These are phyloP conservation scores for Leccinum broughii DNA, from an alignment of 768 basidiomycete species.

Conservation along the genomic window DNA sequence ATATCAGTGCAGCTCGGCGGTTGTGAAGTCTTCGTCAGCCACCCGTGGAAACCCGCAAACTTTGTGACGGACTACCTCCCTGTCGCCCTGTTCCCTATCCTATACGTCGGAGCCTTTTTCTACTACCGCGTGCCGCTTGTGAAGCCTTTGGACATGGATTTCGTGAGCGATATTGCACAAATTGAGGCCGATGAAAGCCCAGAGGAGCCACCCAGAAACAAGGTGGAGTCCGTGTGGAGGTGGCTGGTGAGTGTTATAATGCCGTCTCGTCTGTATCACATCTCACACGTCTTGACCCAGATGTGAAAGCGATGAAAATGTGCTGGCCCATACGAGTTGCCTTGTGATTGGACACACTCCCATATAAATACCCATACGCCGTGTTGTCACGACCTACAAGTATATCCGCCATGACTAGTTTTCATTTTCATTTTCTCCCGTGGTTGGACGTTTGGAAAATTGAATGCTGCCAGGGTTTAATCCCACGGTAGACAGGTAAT, in stretches of 20 bases:
- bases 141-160: conserved; percentile 76
- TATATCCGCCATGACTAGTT: background rate
- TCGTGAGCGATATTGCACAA: conserved; percentile 65
- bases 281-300: conserved; percentile 14
- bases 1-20: conserved; percentile 48
- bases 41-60: no score
- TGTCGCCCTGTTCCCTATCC: conserved; percentile 65
- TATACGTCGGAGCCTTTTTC: conserved; percentile 63
- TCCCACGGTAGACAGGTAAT: no score
- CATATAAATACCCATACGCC: conserved; percentile 1
- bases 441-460: background rate
- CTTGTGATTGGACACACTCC: background rate
- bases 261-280: background rate
- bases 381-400: background rate
- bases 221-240: conserved; percentile 68
- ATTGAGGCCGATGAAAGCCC: conserved; percentile 72
- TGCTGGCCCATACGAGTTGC: background rate
- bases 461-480: background rate
- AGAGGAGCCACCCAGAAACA: conserved; percentile 70
- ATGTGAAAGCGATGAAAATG: conserved; percentile 17
- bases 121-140: conserved; percentile 32
- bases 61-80: conserved; percentile 88
- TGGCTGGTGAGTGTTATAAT: conserved; percentile 61
- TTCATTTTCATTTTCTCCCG: background rate
- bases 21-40: conserved; percentile 45